Evolutionary conservation across 208 protist genomes (phyloP), one percentile per base, ranked within the genome.

Genomic region (Acanthamoeba quina): DNA sequence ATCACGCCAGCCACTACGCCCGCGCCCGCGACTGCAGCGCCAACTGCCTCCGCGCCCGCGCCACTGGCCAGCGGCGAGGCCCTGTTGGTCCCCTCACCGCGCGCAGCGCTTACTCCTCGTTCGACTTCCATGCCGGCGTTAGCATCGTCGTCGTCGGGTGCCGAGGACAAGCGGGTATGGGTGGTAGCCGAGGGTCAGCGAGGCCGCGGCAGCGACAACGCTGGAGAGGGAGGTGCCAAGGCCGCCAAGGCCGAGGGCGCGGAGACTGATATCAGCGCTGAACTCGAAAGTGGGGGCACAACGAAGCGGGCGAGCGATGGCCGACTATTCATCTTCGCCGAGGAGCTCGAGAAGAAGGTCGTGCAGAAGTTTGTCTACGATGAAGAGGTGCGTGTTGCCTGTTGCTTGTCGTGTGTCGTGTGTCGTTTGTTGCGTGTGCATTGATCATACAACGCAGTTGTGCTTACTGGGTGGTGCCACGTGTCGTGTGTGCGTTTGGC

Each of bases 321-420:
- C 76, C 15, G 76, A 13, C 76, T 85, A 7, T 85, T 85, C 29
- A 85, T 85, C 47, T 85, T 85, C 19, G 76, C 76, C 76, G 76
- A 85, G 31, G 76, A 85, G 49, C 47, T 85, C n/a, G 76, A 85
- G 49, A 85, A 85, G 76, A 85, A 85, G 76, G 76, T 85, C 41
- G 76, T 85, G 47, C 49, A 85, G 47, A 85, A 85, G 47, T 85
- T 85, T 19, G 76, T 85, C 49, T 85, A 85, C n/a, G 76, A 85
- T 37, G 76, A 85, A 85, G 76, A 85, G 76, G 76, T 85, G 29
- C 76, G 56, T 24, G 56, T 62, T 17, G 56, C 21, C 7, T 5
- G 49, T 15, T 54, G 49, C 49, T 11, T 11, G 49, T 54, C 5
- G 49, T 54, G 49, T 54, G 5, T 5, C 49, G 7, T 54, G 56